Evolutionary conservation across 805 yeast genomes (phyloP).

Genomic region (Barnettozyma wickerhamii): DNA sequence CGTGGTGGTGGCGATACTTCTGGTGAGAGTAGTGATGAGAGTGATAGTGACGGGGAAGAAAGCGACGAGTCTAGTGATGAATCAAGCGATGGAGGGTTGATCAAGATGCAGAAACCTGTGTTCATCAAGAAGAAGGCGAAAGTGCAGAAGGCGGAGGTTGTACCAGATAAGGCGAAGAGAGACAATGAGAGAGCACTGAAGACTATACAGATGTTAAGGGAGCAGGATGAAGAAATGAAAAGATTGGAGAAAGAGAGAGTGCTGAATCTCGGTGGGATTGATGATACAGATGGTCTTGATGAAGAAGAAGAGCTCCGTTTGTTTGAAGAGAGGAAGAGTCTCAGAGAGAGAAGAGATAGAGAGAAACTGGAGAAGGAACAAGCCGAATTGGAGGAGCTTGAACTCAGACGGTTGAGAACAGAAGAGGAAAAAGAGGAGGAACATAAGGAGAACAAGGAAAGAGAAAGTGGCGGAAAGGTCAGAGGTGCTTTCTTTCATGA

Average conservation of each 20-base stretch:
- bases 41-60: slow-evolving; percentile 14
- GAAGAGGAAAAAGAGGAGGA: slow-evolving; percentile 22
- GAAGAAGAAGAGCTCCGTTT: slow-evolving; percentile 51
- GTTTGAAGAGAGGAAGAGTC: slow-evolving; percentile 52
- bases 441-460: slow-evolving; percentile 10
- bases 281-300: slow-evolving; percentile 59
- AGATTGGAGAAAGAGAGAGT: slow-evolving; percentile 21
- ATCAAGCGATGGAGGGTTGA: slow-evolving; percentile 16
- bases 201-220: slow-evolving; percentile 23
- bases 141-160: background rate
- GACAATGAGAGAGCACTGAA: slow-evolving; percentile 26
- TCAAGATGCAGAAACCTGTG: slow-evolving; percentile 22
- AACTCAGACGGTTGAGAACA: slow-evolving; percentile 20
- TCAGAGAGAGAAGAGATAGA: slow-evolving; percentile 31
- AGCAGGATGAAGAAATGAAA: slow-evolving; percentile 20
- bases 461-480: background rate
- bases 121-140: slow-evolving; percentile 17
- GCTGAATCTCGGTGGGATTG: slow-evolving; percentile 31
- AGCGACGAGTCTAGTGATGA: slow-evolving; percentile 5
- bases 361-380: slow-evolving; percentile 18
- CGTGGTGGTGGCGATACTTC: slow-evolving; percentile 28
- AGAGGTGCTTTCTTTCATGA: slow-evolving; percentile 23
- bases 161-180: slow-evolving; percentile 14
- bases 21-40: slow-evolving; percentile 28
- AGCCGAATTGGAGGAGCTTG: slow-evolving; percentile 24